Evolutionary conservation across 805 yeast species (phyloP), one percentile per base, ranked within the genome.

Genomic region (Metschnikowia borealis): DNA sequence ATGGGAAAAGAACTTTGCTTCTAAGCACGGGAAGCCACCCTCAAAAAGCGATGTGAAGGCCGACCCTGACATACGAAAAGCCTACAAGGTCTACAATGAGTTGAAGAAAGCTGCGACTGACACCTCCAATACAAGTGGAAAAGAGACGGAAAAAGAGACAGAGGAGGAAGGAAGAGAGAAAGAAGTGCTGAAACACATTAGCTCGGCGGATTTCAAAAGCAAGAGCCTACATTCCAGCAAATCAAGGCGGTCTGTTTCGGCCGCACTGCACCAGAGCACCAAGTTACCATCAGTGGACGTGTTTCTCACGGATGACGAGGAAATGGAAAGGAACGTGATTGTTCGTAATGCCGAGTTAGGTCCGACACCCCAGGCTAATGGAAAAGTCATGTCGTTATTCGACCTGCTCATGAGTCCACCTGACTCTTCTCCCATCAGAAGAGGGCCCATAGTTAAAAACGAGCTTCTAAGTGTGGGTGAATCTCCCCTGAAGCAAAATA

Each of bases 321-420:
- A 49, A 7, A 48, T 32, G 14, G 54, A 51, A 32, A 47, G 39
- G 5, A 33, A 44, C 5, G 51, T 45, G n/a, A 51, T 46, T 14
- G 49, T 46, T 7, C 43, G 31, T 6, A 54, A 52, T 17, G 63
- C 66, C 3, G 86, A 82, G 52, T 62, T 88, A 11, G 96, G 96
- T 0, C 96, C 96, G 0, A 89, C 96, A 0, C 96, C 96, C 0
- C 96, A 89, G 58, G 76, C 88, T 8, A 76, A 84, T 53, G 96
- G 96, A 0, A 78, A 85, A 48, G 87, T 87, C 0, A 63, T 87
- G 33, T 83, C 94, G 15, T 73, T 89, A 3, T 84, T 89, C 61
- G 96, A 88, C 53, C 70, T 82, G 47, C 54, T 64, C 36, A 46
- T 69, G 53, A 71, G 77, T 5, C 77, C 77, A 0, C 77, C 77